Base-by-base conservation (phyloP, 108 stramenopile species). In the Nannochloropsis salina region DNA sequence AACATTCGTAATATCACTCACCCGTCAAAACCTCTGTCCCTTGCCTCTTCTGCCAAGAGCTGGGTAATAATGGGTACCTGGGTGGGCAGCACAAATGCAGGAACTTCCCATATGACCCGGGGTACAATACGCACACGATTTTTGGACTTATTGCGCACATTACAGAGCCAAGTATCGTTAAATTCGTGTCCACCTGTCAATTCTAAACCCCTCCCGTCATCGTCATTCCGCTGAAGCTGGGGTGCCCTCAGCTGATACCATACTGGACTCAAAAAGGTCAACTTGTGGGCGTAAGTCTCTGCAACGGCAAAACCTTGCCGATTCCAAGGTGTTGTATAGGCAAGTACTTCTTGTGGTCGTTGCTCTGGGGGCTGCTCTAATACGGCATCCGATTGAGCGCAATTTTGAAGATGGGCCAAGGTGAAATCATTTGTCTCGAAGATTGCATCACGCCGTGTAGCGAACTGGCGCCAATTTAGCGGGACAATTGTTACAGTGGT, bases 101-200 rank as follows among this genome's bases (percentile, higher is more conserved):
- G 61, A n/a, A 74, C 61, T n/a, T 74, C 61, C 61, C 61, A 74
- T n/a, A 74, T 74, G 20, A 74, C 61, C 61, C 61, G 61, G 20
- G 61, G 61, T 15, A 74, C 61, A 3, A 74, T 6, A 74, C 61
- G 61, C 61, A 74, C 61, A n/a, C 61, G 61, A 8, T n/a, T 51
- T 51, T 15, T 8, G 15, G 61, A 74, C n/a, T 74, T 6, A n/a
- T 74, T 15, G 4, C 61, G 61, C 8, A 74, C 61, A 74, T 74
- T 74, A n/a, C n/a, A 1, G 61, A 74, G 61, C 61, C 61, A 74
- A 4, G 61, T 74, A n/a, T n/a, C 2, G 61, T 74, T 74, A n/a
- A 74, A 6, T n/a, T 74, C 61, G 61, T 74, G 61, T 74, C n/a
- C n/a, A n/a, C 61, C 61, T 8, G 61, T 74, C 61, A 74, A n/a